Evolutionary conservation across 148 eudicot genomes (phyloP), one percentile per base, ranked within the genome.

Genomic region (Nyssa sinensis): DNA sequence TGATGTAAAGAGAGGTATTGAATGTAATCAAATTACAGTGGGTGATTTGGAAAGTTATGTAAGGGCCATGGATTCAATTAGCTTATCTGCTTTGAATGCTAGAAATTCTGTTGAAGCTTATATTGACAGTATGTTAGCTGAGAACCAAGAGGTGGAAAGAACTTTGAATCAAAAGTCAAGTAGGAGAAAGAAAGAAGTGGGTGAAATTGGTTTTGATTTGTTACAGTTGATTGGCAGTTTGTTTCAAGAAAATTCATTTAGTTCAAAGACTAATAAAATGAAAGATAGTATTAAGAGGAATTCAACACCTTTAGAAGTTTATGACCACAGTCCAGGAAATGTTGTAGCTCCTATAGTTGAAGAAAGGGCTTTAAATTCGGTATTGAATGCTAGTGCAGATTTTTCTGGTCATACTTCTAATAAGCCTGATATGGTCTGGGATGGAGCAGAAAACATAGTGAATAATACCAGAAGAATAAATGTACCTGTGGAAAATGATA

Each of bases 21-120:
- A 88, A 35, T 62, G 70, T 71, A 85, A 83, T 79, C 88, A 70
- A 41, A 69, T 95, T 58, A 93, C 77, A 11, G 73, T 87, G 64
- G 81, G 71, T 76, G 97, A 95, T 77, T 80, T 95, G 84, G 84
- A 88, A 81, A 70, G 88, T 51, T 89, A 85, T 86, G 79, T 86
- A 37, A 55, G 79, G 69, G 81, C 60, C 5, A 66, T 86, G 71
- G 98, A 88, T 77, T 77, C 86, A 31, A 73, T 88, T 70, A 81
- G 77, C 60, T 72, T 75, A 57, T 78, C 79, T 71, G 66, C 75
- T 49, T 51, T 59, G 30, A 80, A 85, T 78, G 92, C 90, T 66
- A 83, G 79, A 61, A 83, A 49, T 77, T 55, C 89, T 71, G 79
- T 88, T 73, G 89, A 90, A 14, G 85, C 72, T 39, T 86, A 86